Percentiles rank a stretch among this genome's conserved stretches.
These are phyloP conservation scores for Hypseocharis bilobata DNA, from an alignment of 441 rosid genomes.

Conservation along the genomic window DNA sequence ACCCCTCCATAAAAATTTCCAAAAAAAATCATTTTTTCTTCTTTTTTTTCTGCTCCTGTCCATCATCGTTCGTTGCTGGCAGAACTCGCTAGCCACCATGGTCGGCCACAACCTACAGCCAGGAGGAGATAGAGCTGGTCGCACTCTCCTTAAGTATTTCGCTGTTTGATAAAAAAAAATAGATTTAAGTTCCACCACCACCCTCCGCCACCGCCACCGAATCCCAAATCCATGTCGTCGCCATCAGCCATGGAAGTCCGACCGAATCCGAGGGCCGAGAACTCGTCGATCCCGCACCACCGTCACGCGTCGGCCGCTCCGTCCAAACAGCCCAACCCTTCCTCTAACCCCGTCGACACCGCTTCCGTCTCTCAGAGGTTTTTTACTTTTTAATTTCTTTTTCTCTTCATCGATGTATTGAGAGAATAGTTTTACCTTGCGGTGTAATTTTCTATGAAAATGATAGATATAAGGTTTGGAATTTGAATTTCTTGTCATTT, in stretches of 20 bases:
- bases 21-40: too few relatives aligned
- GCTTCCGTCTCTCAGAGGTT: slow-evolving; percentile 49
- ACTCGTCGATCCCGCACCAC: slow-evolving; percentile 27
- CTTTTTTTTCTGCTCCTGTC: too few relatives aligned
- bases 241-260: slow-evolving; percentile 37
- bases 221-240: too few relatives aligned
- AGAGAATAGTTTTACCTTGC: background rate
- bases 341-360: slow-evolving; percentile 34
- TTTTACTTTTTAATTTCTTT: background rate
- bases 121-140: too few relatives aligned
- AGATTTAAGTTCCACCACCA: too few relatives aligned
- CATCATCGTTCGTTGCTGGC: too few relatives aligned
- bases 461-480: background rate
- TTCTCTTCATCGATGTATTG: background rate
- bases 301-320: slow-evolving; percentile 27
- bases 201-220: too few relatives aligned
- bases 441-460: background rate
- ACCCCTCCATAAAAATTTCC: too few relatives aligned
- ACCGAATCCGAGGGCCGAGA: slow-evolving; percentile 34
- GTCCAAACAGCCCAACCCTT: slow-evolving; percentile 35
- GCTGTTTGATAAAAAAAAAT: too few relatives aligned
- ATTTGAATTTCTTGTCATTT: background rate
- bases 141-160: too few relatives aligned
- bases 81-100: too few relatives aligned
- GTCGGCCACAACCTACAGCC: too few relatives aligned